Conservation (phyloP, 441 rosid species). For the California macrophylla region DNA sequence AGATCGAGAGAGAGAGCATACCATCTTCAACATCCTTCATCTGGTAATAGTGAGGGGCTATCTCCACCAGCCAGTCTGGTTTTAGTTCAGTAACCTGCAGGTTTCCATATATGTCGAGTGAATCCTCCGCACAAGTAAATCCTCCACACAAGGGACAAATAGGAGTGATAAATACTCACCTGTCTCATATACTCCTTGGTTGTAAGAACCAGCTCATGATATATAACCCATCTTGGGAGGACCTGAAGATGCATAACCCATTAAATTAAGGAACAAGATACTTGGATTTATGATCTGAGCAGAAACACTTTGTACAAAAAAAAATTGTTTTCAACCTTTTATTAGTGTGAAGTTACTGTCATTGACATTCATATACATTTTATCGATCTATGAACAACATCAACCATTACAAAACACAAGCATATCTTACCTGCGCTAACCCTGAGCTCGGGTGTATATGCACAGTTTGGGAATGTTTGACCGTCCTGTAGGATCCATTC, state of each 20-base stretch:
- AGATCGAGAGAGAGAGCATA: conserved; percentile 28
- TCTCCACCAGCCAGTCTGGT: conserved; percentile 97
- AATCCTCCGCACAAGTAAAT: no score
- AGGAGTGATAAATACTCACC: conserved; percentile 31
- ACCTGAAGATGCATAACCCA: conserved; percentile 34
- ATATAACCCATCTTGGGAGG: conserved; percentile 90
- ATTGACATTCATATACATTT: neutral
- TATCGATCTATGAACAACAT: neutral
- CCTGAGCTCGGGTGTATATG: conserved; percentile 93
- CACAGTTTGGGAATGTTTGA: conserved; percentile 90
- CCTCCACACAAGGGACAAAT: neutral
- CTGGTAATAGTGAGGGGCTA: conserved; percentile 93
- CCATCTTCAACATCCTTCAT: conserved; percentile 91
- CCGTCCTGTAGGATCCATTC: conserved; percentile 80
- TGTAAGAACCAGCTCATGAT: conserved; percentile 84
- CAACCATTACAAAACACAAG: neutral
- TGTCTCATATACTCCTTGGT: conserved; percentile 93
- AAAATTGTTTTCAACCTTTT: no score
- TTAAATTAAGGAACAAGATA: neutral
- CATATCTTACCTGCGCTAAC: conserved; percentile 61
- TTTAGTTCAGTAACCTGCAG: conserved; percentile 86
- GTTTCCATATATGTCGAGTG: conserved; percentile 14
- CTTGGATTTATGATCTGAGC: neutral
- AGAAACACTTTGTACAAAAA: no score
- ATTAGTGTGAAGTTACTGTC: neutral